Evolutionary conservation across 2,329 filamentous ascomycete species (phyloP), one percentile per base, ranked within the genome.

Genomic region (Aureobasidium vineae): DNA sequence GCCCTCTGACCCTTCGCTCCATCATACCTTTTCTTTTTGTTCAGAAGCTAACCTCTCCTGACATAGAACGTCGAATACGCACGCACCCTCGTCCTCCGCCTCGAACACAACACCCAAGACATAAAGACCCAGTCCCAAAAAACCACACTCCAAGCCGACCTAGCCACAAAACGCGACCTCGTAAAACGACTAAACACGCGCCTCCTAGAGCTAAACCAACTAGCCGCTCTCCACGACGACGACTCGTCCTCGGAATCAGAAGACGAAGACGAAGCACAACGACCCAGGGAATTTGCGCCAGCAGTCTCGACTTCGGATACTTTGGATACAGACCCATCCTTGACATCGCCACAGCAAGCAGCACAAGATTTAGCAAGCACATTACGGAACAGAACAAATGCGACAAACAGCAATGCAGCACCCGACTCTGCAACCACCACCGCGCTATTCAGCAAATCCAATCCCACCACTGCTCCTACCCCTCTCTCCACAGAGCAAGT

Each of bases 31-130:
- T n/a, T n/a, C n/a, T n/a, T n/a, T n/a, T n/a, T n/a, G n/a, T n/a
- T n/a, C n/a, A n/a, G n/a, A n/a, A 28, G 19, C 53, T 15, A n/a
- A 40, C n/a, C 5, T 0, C 15, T n/a, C 3, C 2, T 10, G 2
- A n/a, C 1, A 21, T 26, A 59, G 56, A 93, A 92, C 72, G 80
- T 94, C 68, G 85, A 90, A 70, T 86, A 90, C 74, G 90, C 90
- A 23, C 86, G 87, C 47, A 83, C 82, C 0, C 82, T 90, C 36
- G 85, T 93, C 66, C 84, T 88, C 23, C 87, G 84, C 67, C 83
- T 92, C 49, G 90, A 92, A 75, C 89, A 91, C 71, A 86, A 90
- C 71, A 83, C 86, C 6, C 77, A 85, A 16, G 79, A 77, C n/a
- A 78, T 87, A 69, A 88, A 88, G 74, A 79, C 23, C 10, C 84